Evolutionary conservation across 345 rosid species (phyloP).

Genomic region (Physaria fendleri): DNA sequence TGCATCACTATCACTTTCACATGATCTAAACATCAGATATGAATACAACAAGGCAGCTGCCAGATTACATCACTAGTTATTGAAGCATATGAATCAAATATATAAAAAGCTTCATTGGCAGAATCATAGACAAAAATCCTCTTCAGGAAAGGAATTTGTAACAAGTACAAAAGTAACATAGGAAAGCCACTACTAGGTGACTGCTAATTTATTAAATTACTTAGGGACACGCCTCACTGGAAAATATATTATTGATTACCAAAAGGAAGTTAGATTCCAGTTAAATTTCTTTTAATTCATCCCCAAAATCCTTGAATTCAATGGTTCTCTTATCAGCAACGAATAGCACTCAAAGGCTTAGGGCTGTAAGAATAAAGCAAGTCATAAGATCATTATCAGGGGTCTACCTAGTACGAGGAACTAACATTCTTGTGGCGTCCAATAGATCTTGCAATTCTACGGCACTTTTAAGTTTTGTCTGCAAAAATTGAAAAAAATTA

Average conservation of each 20-base stretch:
- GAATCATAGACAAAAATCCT: background rate
- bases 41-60: constrained; percentile 4
- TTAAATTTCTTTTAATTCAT: background rate
- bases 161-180: background rate
- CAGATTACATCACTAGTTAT: background rate
- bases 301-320: background rate
- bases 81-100: background rate
- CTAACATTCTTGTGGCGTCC: constrained; percentile 94
- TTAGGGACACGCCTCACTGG: background rate
- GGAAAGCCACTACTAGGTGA: background rate
- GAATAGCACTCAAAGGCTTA: background rate
- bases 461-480: constrained; percentile 99
- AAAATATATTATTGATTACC: background rate
- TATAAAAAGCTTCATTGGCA: background rate
- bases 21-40: constrained; percentile 47
- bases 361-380: background rate
- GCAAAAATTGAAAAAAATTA: constrained; percentile 22
- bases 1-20: constrained; percentile 97
- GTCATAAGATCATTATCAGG: constrained; percentile 2
- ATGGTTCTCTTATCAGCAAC: background rate
- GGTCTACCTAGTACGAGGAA: constrained; percentile 86
- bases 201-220: background rate
- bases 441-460: constrained; percentile 93
- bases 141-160: background rate
- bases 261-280: background rate